Evolutionary conservation across 2,329 filamentous ascomycete species (phyloP).

Genomic region (Sporothrix brunneoviolacea): DNA sequence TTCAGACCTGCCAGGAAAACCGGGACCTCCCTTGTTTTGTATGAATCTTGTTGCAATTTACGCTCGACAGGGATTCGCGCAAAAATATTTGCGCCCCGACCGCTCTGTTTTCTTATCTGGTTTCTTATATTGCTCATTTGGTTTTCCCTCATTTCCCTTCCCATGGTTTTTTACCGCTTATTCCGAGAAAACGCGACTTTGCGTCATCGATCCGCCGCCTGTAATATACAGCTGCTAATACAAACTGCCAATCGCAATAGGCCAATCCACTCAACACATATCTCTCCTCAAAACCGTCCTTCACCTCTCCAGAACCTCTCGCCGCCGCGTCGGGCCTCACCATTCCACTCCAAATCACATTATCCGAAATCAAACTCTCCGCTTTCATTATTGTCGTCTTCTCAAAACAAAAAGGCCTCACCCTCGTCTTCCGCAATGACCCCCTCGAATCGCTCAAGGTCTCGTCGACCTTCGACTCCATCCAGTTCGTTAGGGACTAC

Average conservation of each 20-base stretch:
- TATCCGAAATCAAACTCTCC: constrained; percentile 91
- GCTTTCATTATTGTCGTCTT: constrained; percentile 98
- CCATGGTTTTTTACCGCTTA: neutral
- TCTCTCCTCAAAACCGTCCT: constrained; percentile 80
- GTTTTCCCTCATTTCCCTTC: constrained; percentile 2
- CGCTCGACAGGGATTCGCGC: constrained; percentile 12
- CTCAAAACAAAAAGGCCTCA: constrained; percentile 93
- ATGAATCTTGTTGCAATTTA: constrained; percentile 8
- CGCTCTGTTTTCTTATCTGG: constrained; percentile 7
- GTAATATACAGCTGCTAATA: constrained; percentile 40
- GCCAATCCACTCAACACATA: constrained; percentile 97
- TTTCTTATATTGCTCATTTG: constrained; percentile 10
- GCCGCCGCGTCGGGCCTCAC: constrained; percentile 88
- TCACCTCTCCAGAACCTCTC: constrained; percentile 86
- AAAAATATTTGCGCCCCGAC: neutral
- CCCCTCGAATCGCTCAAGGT: constrained; percentile 96
- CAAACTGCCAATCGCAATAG: constrained; percentile 38
- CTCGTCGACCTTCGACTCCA: constrained; percentile 97
- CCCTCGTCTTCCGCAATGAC: constrained; percentile 95
- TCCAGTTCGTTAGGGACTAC: constrained; percentile 96
- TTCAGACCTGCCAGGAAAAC: neutral
- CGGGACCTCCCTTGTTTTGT: neutral
- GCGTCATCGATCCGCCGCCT: constrained; percentile 16
- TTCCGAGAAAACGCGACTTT: no score
- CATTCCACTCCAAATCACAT: constrained; percentile 92